Conservation (phyloP, 345 rosid genomes). For the Mallotus nudiflorus region DNA sequence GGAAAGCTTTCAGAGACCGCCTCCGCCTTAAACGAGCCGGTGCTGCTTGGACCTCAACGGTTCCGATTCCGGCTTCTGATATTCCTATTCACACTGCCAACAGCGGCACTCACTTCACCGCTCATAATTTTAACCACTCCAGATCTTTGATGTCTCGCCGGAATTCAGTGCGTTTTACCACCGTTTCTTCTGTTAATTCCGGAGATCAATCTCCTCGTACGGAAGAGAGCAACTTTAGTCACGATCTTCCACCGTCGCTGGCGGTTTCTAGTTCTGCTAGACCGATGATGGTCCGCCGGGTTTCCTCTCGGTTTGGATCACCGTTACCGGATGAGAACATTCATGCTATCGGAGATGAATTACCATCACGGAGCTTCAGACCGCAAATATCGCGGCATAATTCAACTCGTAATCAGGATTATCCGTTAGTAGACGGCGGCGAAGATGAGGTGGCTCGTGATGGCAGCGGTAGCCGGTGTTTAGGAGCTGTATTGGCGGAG, state of each 20-base stretch:
- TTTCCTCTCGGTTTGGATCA: conserved; percentile 44
- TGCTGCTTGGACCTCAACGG: conserved; percentile 65
- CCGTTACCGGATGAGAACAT: conserved; percentile 32
- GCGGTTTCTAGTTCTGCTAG: conserved; percentile 5
- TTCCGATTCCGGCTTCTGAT: conserved; percentile 59
- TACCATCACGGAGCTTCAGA: conserved; percentile 36
- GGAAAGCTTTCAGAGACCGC: conserved; percentile 74
- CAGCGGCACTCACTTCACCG: no score
- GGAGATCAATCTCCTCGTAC: conserved; percentile 3
- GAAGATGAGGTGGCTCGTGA: conserved; percentile 38
- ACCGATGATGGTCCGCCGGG: conserved; percentile 51
- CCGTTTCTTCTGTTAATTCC: conserved; percentile 15
- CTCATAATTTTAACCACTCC: background rate
- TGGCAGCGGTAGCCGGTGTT: conserved; percentile 25
- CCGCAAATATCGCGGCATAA: conserved; percentile 54
- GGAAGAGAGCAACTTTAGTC: no score
- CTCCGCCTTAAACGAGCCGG: conserved; percentile 68
- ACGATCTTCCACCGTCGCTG: conserved; percentile 9
- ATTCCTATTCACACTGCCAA: conserved; percentile 26
- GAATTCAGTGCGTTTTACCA: conserved; percentile 30
- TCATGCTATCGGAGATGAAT: conserved; percentile 32
- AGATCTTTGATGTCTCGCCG: conserved; percentile 34
- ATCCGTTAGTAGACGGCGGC: conserved; percentile 13
- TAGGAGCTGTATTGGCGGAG: conserved; percentile 50
- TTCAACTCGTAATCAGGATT: conserved; percentile 35